Conservation (phyloP, 129 eudicot species). For the Flaveria robusta region DNA sequence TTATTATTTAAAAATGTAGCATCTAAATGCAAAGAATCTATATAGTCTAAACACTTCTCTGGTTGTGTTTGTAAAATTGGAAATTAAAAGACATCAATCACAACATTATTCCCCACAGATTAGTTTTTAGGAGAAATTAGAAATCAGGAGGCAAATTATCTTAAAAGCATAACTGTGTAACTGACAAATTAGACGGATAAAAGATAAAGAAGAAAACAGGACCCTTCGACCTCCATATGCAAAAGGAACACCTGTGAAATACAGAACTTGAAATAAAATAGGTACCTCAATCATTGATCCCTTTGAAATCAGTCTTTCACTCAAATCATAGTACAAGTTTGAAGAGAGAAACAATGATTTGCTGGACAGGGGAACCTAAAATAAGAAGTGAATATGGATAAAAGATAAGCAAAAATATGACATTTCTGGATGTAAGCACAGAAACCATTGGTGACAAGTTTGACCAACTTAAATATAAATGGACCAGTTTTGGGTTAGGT, state of each 20-base stretch:
- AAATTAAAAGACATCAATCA: constrained; percentile 3
- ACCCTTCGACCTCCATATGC: constrained; percentile 7
- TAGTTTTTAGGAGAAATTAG: constrained; percentile 6
- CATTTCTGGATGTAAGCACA: constrained; percentile 16
- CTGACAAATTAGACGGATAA: neutral
- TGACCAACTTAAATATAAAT: constrained; percentile 11
- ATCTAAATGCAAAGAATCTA: neutral
- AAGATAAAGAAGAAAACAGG: neutral
- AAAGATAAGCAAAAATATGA: constrained; percentile 13
- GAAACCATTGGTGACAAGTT: neutral
- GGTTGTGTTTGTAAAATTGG: neutral
- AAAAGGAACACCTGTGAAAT: constrained; percentile 7
- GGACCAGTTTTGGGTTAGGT: neutral
- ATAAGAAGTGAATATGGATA: constrained; percentile 12
- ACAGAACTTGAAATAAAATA: constrained; percentile 13
- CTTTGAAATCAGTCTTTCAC: constrained; percentile 52
- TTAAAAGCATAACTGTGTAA: neutral
- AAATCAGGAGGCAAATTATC: constrained; percentile 10
- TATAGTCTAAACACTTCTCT: neutral
- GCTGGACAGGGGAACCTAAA: constrained; percentile 63
- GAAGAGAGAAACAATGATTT: constrained; percentile 66
- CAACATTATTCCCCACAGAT: neutral
- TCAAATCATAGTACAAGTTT: constrained; percentile 66
- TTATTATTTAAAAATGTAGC: neutral
- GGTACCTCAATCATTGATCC: constrained; percentile 77